Base-by-base conservation (phyloP, 2,329 filamentous ascomycete genomes). In the Sarocladiaceae sp. region DNA sequence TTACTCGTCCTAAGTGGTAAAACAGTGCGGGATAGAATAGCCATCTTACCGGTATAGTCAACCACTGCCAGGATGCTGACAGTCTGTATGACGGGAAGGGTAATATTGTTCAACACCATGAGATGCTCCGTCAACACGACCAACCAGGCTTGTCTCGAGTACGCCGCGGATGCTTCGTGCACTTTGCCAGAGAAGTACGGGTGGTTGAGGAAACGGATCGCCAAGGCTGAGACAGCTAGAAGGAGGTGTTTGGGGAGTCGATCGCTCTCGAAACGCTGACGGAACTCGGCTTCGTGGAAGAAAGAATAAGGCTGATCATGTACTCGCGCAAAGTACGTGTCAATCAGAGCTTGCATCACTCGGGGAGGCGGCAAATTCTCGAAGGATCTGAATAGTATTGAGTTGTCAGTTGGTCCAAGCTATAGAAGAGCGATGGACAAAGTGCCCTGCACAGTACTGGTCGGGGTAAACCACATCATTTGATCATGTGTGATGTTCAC, bases 11-110 rank as follows among this genome's bases (percentile, higher is more conserved):
- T n/a, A 31, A 31, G 15, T 9, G 5, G 6, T 13, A 29, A 31
- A 26, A 10, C 15, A n/a, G n/a, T n/a, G n/a, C n/a, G n/a, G n/a
- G n/a, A n/a, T n/a, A n/a, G n/a, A n/a, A n/a, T n/a, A 2, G 12
- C 5, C 23, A 15, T 45, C 57, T 45, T 52, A 65, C 64, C 58
- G 6, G 61, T 63, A 46, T 61, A 66, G 29, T 67, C 62, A 33
- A 64, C 58, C 6, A 65, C 55, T 3, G 62, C 58, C 12, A 67
- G 48, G 20, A 67, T 47, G 7, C 58, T 62, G 3, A 63, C 56
- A 0, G 64, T 59, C 43, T 68, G 64, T 3, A 66, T 61, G 2
- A 62, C 58, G 18, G 26, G 37, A 5, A 41, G 23, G n/a, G 37
- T 41, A 12, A 41, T 41, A 15, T 41, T 41, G n/a, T 29, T 41